These are phyloP conservation scores for Harringtonia aguacate DNA, from an alignment of 2,329 filamentous ascomycete species.

Conservation along the genomic window DNA sequence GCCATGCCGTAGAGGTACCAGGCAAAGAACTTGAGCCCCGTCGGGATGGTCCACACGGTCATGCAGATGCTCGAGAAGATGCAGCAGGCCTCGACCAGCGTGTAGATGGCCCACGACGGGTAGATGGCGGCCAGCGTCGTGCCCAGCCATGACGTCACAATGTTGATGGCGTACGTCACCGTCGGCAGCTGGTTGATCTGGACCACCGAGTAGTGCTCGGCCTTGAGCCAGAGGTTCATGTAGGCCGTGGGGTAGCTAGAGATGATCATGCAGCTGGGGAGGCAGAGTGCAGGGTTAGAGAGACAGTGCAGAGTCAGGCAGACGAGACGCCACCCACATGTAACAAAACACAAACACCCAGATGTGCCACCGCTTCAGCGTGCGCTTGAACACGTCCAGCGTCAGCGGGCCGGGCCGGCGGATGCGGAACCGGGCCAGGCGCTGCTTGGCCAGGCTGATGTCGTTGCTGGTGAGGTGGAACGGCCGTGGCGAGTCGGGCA, in stretches of 20 bases:
- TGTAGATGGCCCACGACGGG: constrained; percentile 36
- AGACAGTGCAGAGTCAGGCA: neutral
- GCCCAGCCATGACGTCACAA: constrained; percentile 35
- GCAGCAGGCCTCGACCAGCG: constrained; percentile 25
- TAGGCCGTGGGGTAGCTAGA: constrained; percentile 33
- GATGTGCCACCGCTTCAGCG: constrained; percentile 37
- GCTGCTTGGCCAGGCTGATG: constrained; percentile 23
- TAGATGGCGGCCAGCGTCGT: constrained; percentile 40
- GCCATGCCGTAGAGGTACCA: constrained; percentile 29
- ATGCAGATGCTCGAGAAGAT: constrained; percentile 32
- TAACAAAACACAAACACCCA: constrained; percentile 37
- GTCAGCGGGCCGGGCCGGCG: constrained; percentile 27
- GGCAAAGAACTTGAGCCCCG: constrained; percentile 32
- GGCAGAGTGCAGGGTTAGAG: neutral
- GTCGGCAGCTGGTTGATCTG: constrained; percentile 41
- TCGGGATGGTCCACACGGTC: constrained; percentile 38
- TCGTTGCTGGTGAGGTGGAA: constrained; percentile 25
- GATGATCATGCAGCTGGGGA: constrained; percentile 26
- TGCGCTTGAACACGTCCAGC: constrained; percentile 32
- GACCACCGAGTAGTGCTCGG: constrained; percentile 32
- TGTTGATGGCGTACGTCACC: constrained; percentile 33
- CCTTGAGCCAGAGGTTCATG: constrained; percentile 43
- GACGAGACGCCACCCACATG: constrained; percentile 25
- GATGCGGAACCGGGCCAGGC: constrained; percentile 19
- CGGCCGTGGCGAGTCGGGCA: constrained; percentile 24